Percentiles rank a stretch among this genome's conserved stretches.
phyloP scores from a whole-genome alignment of 495 filamentous ascomycete species.

The Trichodelitschia bisporula region DNA sequence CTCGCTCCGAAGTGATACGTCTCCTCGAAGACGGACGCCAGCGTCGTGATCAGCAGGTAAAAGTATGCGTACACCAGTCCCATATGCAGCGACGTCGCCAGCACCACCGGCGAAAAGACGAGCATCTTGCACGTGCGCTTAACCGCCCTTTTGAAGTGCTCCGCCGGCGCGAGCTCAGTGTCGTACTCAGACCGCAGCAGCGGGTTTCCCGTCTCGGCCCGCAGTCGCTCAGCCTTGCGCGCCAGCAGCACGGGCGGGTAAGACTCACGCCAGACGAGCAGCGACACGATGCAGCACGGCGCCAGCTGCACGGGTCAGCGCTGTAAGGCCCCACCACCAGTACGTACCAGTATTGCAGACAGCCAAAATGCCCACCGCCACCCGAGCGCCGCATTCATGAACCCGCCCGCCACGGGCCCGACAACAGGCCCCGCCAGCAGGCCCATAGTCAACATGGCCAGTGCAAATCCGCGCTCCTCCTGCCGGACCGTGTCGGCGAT shows the following conservation, averaged over 20 bases:
- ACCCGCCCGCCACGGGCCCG: constrained; percentile 5
- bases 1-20: constrained; percentile 13
- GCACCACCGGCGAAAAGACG: constrained; percentile 16
- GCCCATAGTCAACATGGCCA: constrained; percentile 13
- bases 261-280: constrained; percentile 11
- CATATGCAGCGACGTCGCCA: constrained; percentile 15
- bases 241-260: constrained; percentile 34
- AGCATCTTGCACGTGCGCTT: constrained; percentile 11
- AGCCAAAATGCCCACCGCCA: constrained; percentile 9
- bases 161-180: neutral
- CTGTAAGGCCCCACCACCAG: too few species aligned
- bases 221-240: constrained; percentile 24
- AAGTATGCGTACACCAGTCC: constrained; percentile 16
- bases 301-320: too few species aligned
- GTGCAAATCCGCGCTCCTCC: constrained; percentile 9
- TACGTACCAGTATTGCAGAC: constrained; percentile 2
- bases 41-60: constrained; percentile 20
- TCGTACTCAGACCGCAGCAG: constrained; percentile 5
- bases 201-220: constrained; percentile 4
- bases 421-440: constrained; percentile 8
- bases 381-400: constrained; percentile 2
- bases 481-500: constrained; percentile 12
- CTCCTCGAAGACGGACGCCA: constrained; percentile 14
- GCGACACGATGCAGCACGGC: constrained; percentile 4
- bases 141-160: constrained; percentile 2